Evolutionary conservation across 1,139 yeast species (phyloP).

Genomic region (Blastobotrys raffinosifermentans): DNA sequence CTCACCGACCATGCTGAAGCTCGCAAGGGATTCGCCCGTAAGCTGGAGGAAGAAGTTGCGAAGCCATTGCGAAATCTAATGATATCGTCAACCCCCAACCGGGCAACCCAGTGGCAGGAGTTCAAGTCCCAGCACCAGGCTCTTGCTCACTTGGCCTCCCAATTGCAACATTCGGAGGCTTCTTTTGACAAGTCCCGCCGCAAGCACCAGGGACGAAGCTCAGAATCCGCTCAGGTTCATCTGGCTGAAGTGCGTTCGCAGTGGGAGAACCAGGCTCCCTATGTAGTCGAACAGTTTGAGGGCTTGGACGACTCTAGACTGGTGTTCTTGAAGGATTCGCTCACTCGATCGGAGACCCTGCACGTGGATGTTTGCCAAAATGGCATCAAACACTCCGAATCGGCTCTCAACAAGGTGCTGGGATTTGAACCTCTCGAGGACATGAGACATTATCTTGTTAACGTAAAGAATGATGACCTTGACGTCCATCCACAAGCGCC

Average conservation of each 20-base stretch:
- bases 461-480: too few species aligned
- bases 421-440: constrained; percentile 55
- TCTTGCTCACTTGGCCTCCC: constrained; percentile 24
- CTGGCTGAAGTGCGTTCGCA: constrained; percentile 26
- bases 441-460: constrained; percentile 45
- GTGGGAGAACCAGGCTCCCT: constrained; percentile 80
- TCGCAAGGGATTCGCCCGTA: constrained; percentile 26
- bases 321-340: constrained; percentile 58
- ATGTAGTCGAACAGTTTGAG: constrained; percentile 70
- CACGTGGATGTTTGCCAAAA: constrained; percentile 35
- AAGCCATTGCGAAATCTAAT: constrained; percentile 26
- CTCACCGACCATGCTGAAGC: constrained; percentile 29
- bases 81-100: constrained; percentile 3
- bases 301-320: constrained; percentile 64
- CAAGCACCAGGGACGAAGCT: constrained; percentile 13
- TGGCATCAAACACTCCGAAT: constrained; percentile 45
- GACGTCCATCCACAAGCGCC: constrained; percentile 14
- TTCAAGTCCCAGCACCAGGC: constrained; percentile 28
- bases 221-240: constrained; percentile 21
- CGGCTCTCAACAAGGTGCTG: constrained; percentile 59
- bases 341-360: constrained; percentile 64
- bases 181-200: constrained; percentile 17
- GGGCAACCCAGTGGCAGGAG: constrained; percentile 28
- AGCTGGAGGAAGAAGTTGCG: constrained; percentile 31
- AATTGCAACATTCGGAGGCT: constrained; percentile 17